Base-by-base conservation (phyloP, 106 monocot genomes). In the Hemerocallis citrina region DNA sequence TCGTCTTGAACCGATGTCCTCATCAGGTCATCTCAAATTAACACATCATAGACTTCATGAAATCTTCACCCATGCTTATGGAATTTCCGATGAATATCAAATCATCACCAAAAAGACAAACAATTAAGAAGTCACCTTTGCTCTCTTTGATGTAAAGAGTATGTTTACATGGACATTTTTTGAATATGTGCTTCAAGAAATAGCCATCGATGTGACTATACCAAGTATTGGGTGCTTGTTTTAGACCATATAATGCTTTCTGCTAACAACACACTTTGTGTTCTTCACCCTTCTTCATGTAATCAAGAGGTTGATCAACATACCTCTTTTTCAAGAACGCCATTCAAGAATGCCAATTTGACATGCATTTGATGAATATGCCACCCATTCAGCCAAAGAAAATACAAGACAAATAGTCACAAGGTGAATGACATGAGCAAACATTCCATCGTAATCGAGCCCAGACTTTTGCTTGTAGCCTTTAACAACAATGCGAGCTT, bases 21-120 rank as follows among this genome's bases (percentile, higher is more conserved):
- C n/a, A n/a, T n/a, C n/a, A n/a, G n/a, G 25, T 61, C 61, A 43
- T 61, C 10, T 60, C 43, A 15, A 29, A 61, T 29, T 36, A 19
- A 2, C 12, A 4, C 7, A 8, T 28, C 24, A 57, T 57, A 8
- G 19, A 19, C 37, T 21, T 7, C 15, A 43, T 42, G 27, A 61
- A 61, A 8, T 40, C 40, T 42, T 28, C 28, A 61, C 41, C 14
- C 27, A 61, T 61, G 29, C 27, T 42, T 29, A 29, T 5, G 44
- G 27, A 43, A 6, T 28, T 61, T 3, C 24, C 28, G 6, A 0
- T 61, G 23, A 61, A 44, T 11, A 61, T 61, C 15, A 61, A 21
- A 10, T 42, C 27, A 44, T 42, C 6, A 5, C 41, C 15, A 29
- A 43, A 61, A 1, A 43, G 16, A n/a, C 27, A 22, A 7, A 36